Evolutionary conservation across 164 flowering plant species (phyloP).

Genomic region (Warburgia ugandensis): DNA sequence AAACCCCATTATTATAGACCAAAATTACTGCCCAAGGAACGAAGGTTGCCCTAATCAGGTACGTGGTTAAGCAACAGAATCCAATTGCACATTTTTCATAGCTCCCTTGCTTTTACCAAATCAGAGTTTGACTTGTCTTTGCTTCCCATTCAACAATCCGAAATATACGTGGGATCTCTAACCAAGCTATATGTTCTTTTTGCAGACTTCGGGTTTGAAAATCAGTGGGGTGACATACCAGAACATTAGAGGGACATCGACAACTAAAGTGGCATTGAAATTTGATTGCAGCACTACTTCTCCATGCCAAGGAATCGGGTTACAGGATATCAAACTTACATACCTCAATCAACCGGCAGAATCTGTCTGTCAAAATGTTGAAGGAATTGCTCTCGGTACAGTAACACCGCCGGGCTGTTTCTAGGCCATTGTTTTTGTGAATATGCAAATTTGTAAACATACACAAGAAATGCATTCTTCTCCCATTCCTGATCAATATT

Average conservation of each 20-base stretch:
- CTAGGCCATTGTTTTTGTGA: neutral
- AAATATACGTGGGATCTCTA: too few relatives aligned
- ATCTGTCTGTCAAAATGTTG: constrained; percentile 15
- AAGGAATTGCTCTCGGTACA: constrained; percentile 13
- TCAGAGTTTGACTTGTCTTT: too few relatives aligned
- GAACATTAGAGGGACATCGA: constrained; percentile 21
- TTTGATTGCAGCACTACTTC: constrained; percentile 19
- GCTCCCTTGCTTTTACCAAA: too few relatives aligned
- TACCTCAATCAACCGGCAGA: constrained; percentile 10
- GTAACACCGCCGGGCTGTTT: constrained; percentile 16
- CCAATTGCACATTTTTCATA: neutral
- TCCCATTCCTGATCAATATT: too few relatives aligned
- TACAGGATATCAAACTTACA: constrained; percentile 20
- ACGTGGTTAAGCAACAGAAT: too few relatives aligned
- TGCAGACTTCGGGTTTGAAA: constrained; percentile 20
- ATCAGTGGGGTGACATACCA: constrained; percentile 20
- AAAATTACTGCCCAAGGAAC: constrained; percentile 23
- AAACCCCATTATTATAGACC: constrained; percentile 28
- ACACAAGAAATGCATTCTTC: too few relatives aligned
- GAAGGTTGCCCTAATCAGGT: constrained; percentile 27
- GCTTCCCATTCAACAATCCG: too few relatives aligned
- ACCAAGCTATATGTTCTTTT: neutral
- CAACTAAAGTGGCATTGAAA: constrained; percentile 19
- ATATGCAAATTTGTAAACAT: too few relatives aligned
- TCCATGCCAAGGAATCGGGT: constrained; percentile 21